Percentiles rank a stretch among this genome's conserved stretches.
Conservation (phyloP, 2,329 filamentous ascomycete species). For the Pseudogymnoascus sp. region DNA sequence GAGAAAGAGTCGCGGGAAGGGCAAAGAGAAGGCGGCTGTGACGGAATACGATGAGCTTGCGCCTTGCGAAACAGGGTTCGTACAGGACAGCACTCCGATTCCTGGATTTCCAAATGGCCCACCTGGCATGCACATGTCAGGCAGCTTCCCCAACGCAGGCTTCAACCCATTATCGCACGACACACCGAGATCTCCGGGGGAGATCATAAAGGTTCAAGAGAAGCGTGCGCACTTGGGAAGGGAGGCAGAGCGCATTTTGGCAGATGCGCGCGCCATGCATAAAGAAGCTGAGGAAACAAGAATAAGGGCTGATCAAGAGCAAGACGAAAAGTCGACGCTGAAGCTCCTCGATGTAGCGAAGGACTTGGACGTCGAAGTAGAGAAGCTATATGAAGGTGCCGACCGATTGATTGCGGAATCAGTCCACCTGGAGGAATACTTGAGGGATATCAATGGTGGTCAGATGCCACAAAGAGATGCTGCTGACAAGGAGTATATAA, state of each 20-base stretch:
- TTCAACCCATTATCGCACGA: background rate
- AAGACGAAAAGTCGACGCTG: background rate
- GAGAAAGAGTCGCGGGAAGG: conserved; percentile 23
- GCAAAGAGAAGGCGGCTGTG: conserved; percentile 27
- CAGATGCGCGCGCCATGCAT: background rate
- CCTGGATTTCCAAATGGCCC: background rate
- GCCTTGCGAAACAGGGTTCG: background rate
- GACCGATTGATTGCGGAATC: conserved; percentile 3
- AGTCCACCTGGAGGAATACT: background rate
- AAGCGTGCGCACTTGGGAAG: background rate
- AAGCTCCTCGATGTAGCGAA: conserved; percentile 4
- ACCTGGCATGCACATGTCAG: background rate
- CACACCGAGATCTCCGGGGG: background rate
- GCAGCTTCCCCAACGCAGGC: background rate
- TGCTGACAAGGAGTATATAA: conserved; percentile 1
- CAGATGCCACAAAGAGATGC: background rate
- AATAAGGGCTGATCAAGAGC: background rate
- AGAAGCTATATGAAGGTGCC: background rate
- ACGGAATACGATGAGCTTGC: conserved; percentile 1
- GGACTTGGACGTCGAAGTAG: background rate
- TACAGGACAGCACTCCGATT: background rate
- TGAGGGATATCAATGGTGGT: background rate
- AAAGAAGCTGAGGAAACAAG: conserved; percentile 3
- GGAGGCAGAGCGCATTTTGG: background rate
- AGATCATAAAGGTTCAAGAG: background rate